Percentiles rank a stretch among this genome's conserved stretches.
Conservation (phyloP, 768 basidiomycete species). For the Chalciporus pseudorubinellus region DNA sequence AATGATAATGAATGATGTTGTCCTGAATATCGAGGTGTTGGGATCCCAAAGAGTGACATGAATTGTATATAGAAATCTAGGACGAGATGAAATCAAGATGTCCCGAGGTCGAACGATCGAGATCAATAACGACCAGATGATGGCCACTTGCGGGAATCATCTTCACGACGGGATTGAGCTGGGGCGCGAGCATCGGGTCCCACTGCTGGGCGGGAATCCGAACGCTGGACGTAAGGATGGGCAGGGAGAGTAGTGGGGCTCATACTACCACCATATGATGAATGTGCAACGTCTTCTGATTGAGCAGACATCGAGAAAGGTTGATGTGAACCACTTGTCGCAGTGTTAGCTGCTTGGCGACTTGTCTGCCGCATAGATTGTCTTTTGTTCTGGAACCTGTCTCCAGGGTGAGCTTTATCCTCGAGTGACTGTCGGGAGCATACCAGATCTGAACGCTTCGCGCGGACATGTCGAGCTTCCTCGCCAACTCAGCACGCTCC, state of each 20-base stretch:
- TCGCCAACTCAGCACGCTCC: constrained; percentile 75
- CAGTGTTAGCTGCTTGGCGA: constrained; percentile 54
- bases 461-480: constrained; percentile 77
- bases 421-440: constrained; percentile 19
- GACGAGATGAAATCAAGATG: constrained; percentile 35
- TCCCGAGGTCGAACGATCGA: constrained; percentile 24
- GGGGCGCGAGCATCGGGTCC: constrained; percentile 29
- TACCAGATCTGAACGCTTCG: constrained; percentile 88
- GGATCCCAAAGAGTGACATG: constrained; percentile 35
- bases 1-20: constrained; percentile 38
- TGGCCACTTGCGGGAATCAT: constrained; percentile 51
- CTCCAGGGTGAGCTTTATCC: constrained; percentile 19
- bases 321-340: constrained; percentile 45
- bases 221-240: constrained; percentile 39
- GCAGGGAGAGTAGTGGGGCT: constrained; percentile 30
- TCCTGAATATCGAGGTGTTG: constrained; percentile 35
- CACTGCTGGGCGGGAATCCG: constrained; percentile 39
- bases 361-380: constrained; percentile 80
- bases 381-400: constrained; percentile 86
- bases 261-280: constrained; percentile 35
- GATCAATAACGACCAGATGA: constrained; percentile 44
- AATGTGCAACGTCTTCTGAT: constrained; percentile 31
- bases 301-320: constrained; percentile 44
- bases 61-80: constrained; percentile 34
- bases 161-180: constrained; percentile 42